Evolutionary conservation across 257 asterid species (phyloP).

Genomic region (Salvia rosmarinus): DNA sequence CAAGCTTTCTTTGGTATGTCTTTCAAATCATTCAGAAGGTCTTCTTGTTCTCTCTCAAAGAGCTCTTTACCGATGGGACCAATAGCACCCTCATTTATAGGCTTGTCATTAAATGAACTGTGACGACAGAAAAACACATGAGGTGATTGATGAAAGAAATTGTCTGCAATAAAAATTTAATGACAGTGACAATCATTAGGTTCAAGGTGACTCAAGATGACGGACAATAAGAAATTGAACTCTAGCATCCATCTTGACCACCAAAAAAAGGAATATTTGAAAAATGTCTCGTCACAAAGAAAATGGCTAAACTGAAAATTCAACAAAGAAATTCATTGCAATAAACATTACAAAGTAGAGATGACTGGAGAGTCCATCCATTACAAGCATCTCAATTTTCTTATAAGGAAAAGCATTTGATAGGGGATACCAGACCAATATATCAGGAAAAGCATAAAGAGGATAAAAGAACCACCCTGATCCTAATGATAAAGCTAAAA

Average conservation of each 20-base stretch:
- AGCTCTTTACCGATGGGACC: conserved; percentile 91
- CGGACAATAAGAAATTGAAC: neutral
- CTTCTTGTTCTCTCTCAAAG: conserved; percentile 90
- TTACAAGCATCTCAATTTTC: neutral
- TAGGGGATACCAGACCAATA: neutral
- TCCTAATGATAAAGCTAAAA: neutral
- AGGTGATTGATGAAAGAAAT: conserved; percentile 13
- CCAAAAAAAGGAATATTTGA: neutral
- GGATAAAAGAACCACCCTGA: neutral
- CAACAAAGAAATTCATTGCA: neutral
- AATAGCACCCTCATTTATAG: conserved; percentile 64
- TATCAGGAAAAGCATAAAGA: neutral
- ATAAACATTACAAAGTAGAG: neutral
- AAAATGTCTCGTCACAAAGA: neutral
- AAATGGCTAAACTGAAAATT: neutral
- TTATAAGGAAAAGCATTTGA: neutral
- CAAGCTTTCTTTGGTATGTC: conserved; percentile 94
- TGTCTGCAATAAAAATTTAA: neutral
- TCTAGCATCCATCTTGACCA: conserved; percentile 9
- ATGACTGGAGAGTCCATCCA: neutral
- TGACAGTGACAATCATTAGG: neutral
- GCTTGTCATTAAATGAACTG: conserved; percentile 92
- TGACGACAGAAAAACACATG: conserved; percentile 8
- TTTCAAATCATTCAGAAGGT: conserved; percentile 75
- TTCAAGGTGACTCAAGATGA: neutral